Evolutionary conservation across 495 filamentous ascomycete species (phyloP).

Genomic region (Aspergillus baeticus): DNA sequence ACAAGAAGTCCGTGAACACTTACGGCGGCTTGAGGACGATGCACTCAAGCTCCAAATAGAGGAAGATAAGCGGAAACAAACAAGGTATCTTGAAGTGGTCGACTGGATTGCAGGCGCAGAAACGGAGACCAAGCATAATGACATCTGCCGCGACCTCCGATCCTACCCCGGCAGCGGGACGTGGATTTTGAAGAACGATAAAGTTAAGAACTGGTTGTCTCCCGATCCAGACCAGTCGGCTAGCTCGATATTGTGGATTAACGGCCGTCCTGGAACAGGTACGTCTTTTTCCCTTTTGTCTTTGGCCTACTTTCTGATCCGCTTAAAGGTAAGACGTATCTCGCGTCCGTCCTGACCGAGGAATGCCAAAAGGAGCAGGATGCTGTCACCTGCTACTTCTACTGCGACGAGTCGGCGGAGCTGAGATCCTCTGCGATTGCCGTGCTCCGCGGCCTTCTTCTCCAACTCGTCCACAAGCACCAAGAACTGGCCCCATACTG

Average conservation of each 20-base stretch:
- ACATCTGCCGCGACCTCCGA: neutral
- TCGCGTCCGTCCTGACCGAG: conserved; percentile 5
- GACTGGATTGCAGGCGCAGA: conserved; percentile 7
- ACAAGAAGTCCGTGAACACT: neutral
- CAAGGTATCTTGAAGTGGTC: neutral
- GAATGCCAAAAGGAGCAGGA: neutral
- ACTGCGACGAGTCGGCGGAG: conserved; percentile 4
- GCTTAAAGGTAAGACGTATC: conserved; percentile 4
- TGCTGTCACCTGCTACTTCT: conserved; percentile 5
- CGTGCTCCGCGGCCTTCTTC: conserved; percentile 4
- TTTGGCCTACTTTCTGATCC: neutral
- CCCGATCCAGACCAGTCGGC: neutral
- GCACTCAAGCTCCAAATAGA: neutral
- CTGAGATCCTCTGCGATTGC: neutral
- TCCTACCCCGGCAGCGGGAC: neutral
- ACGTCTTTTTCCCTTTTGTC: neutral
- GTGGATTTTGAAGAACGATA: conserved; percentile 4
- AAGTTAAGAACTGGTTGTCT: conserved; percentile 8
- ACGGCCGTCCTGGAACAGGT: conserved; percentile 12
- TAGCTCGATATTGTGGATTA: conserved; percentile 7
- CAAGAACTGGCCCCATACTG: conserved; percentile 7
- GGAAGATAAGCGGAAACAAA: neutral
- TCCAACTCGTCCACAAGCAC: neutral
- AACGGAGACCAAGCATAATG: neutral
- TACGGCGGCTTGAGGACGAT: neutral